Evolutionary conservation across 2,329 filamentous ascomycete species (phyloP).

Genomic region (Fonsecaea pedrosoi): DNA sequence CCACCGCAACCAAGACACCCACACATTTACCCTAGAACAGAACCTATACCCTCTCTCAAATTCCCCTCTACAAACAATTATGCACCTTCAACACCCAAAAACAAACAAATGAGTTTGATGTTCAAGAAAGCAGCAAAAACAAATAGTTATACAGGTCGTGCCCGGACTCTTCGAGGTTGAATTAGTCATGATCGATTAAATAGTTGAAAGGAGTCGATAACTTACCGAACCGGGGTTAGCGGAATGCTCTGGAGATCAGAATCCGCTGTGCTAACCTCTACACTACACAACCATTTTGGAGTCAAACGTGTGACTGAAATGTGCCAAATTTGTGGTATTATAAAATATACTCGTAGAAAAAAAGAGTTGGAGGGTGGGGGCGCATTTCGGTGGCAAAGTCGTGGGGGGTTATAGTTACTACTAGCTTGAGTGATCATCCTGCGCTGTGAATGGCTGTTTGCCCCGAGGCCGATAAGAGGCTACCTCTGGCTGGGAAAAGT

Average conservation of each 20-base stretch:
- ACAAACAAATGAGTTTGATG: background rate
- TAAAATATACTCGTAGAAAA: background rate
- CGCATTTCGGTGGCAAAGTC: no score
- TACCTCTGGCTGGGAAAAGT: no score
- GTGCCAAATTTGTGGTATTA: background rate
- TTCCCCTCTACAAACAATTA: no score
- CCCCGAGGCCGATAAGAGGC: no score
- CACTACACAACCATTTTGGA: slow-evolving; percentile 37
- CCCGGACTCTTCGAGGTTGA: background rate
- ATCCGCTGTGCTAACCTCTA: slow-evolving; percentile 43
- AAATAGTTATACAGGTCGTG: background rate
- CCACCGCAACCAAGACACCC: no score
- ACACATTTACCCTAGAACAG: no score
- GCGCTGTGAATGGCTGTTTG: no score
- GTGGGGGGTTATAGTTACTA: no score
- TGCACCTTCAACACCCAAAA: background rate
- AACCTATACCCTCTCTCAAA: no score
- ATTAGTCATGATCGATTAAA: background rate
- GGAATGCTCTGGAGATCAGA: slow-evolving; percentile 36
- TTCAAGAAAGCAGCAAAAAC: background rate
- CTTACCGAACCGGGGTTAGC: slow-evolving; percentile 40
- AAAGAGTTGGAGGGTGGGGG: background rate
- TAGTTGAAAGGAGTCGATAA: background rate
- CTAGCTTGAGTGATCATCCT: no score
- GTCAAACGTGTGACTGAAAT: slow-evolving; percentile 12